Base-by-base conservation (phyloP, 208 protist genomes). In the Acanthamoeba healyi region DNA sequence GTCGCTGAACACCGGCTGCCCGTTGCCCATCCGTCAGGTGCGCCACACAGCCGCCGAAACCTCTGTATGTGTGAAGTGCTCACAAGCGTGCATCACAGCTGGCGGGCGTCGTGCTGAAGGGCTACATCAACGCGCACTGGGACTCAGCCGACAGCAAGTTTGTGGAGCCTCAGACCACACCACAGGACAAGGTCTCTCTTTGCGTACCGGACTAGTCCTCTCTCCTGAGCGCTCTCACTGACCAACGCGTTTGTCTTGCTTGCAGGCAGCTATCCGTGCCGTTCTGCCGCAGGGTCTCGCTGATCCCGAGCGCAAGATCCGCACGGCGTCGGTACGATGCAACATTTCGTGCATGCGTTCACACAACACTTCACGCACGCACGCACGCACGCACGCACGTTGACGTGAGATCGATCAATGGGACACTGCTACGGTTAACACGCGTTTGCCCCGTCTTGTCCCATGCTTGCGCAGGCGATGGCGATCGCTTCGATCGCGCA, bases 401-500 rank as follows among this genome's bases (percentile, higher is more conserved):
- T 65, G 17, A 4, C 2, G 19, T 26, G 19, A 10, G 10, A 26
- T 26, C 2, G 7, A 15, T 5, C 54, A 61, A 19, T 61, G 17
- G 19, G 54, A 26, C 19, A 54, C 24, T 38, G 10, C 77, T 54
- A 88, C 38, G 29, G 12, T 12, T 3, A 36, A 9, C 22, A 14
- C 63, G 32, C 22, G 15, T 3, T 82, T 49, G 22, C 42, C 42
- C 72, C 26, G 17, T 82, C 38, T n/a, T n/a, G n/a, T n/a, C 10
- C 9, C 72, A 54, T 82, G 34, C 29, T 7, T 49, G 77, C 38
- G 24, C 29, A 94, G 86, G 65, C 88, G 14, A 72, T 94, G 82
- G 93, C 77, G 26, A 72, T 94, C n/a, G 93, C 93, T 9, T 84
- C 65, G 5, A 94, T 94, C 36, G 93, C 93, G n/a, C 93, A 94